Percentiles rank a stretch among this genome's conserved stretches.
These are phyloP conservation scores for Collybiopsis luxurians DNA, from an alignment of 768 basidiomycete species.

Conservation along the genomic window DNA sequence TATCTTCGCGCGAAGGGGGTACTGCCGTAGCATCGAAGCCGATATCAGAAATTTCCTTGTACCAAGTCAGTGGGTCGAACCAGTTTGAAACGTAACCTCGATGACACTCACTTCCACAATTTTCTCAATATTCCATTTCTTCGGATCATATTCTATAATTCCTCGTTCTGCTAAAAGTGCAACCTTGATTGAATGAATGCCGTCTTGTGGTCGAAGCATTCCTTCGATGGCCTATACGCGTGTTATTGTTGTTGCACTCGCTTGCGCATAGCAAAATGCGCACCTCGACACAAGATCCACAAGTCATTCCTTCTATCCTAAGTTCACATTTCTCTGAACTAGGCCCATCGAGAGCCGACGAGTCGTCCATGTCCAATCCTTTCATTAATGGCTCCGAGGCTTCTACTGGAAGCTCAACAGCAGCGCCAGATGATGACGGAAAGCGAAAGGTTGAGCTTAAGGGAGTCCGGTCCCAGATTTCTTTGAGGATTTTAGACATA, in stretches of 20 bases:
- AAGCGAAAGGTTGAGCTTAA: conserved; percentile 7
- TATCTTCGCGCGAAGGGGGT: conserved; percentile 60
- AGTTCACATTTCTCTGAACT: conserved; percentile 65
- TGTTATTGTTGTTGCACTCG: too few species aligned
- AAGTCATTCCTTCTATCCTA: conserved; percentile 88
- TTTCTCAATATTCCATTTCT: conserved; percentile 76
- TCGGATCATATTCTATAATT: conserved; percentile 84
- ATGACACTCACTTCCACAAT: conserved; percentile 60
- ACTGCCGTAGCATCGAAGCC: conserved; percentile 88
- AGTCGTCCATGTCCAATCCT: conserved; percentile 16
- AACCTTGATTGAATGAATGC: conserved; percentile 91
- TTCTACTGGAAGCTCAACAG: conserved; percentile 15
- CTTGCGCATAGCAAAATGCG: too few species aligned
- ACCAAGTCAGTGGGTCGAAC: conserved; percentile 7
- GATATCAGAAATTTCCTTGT: conserved; percentile 87
- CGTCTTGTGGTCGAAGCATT: conserved; percentile 77
- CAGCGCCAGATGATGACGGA: conserved; percentile 1
- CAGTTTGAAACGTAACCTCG: not conserved
- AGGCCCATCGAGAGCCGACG: conserved; percentile 18
- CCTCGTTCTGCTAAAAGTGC: conserved; percentile 95
- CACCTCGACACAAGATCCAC: conserved; percentile 86
- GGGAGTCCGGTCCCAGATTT: conserved; percentile 10
- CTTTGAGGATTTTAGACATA: conserved; percentile 7
- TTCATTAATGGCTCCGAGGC: conserved; percentile 20
- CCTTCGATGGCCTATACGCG: conserved; percentile 72